phyloP scores from a whole-genome alignment of 768 basidiomycete species.

The Tricholoma hemisulphureum region DNA sequence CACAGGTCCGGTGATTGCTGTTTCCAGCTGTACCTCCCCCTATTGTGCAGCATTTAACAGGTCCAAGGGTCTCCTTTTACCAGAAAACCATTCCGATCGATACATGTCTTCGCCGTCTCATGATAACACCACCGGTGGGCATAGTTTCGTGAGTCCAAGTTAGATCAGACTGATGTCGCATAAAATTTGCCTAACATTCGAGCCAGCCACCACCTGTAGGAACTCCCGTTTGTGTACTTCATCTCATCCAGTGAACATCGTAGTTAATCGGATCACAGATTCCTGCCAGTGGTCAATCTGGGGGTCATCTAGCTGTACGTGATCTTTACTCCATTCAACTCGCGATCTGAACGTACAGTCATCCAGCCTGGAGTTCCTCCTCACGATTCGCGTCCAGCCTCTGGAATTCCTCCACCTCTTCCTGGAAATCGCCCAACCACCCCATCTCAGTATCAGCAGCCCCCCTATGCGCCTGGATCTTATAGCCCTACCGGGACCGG shows the following conservation, averaged over 20 bases:
- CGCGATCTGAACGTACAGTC: background rate
- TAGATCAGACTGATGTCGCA: no score
- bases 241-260: background rate
- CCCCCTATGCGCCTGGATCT: background rate
- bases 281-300: background rate
- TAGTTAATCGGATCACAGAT: background rate
- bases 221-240: background rate
- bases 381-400: background rate
- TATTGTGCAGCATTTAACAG: no score
- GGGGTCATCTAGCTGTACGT: background rate
- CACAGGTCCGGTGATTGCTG: no score
- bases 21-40: no score
- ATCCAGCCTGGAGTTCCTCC: background rate
- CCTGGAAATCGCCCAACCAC: background rate
- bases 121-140: background rate
- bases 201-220: no score
- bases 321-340: background rate
- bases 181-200: no score
- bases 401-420: background rate
- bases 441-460: background rate
- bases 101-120: background rate
- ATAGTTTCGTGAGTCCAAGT: background rate
- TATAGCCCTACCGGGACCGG: slow-evolving; percentile 16
- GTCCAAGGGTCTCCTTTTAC: no score
- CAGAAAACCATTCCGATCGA: background rate